Evolutionary conservation across 768 basidiomycete genomes (phyloP).

Genomic region (Tephrocybe sp.): DNA sequence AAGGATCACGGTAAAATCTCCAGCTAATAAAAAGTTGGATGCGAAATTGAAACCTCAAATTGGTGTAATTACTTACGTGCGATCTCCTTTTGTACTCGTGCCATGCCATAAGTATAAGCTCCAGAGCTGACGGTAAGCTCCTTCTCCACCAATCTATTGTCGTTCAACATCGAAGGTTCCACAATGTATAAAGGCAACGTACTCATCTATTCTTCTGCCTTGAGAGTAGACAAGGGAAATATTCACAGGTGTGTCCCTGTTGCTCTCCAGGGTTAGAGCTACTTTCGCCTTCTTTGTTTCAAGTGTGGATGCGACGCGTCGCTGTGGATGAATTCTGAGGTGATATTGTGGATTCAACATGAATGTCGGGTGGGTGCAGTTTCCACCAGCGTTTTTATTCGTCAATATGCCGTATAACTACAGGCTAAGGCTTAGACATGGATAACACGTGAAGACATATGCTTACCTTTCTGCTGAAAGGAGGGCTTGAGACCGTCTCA

Average conservation of each 20-base stretch:
- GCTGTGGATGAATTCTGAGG: conserved; percentile 52
- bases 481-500: conserved; percentile 34
- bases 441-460: not conserved
- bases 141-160: conserved; percentile 57
- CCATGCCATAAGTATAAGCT: conserved; percentile 78
- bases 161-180: not conserved
- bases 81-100: conserved; percentile 51
- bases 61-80: conserved; percentile 41
- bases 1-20: conserved; percentile 80
- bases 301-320: conserved; percentile 8
- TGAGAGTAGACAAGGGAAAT: conserved; percentile 72
- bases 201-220: conserved; percentile 78
- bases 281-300: conserved; percentile 39
- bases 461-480: conserved; percentile 39
- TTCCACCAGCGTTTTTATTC: conserved; percentile 79
- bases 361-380: conserved; percentile 75
- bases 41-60: not conserved
- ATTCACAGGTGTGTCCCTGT: conserved; percentile 72
- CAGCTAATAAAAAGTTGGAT: conserved; percentile 59
- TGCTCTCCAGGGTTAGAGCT: conserved; percentile 49
- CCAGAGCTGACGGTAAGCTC: conserved; percentile 77
- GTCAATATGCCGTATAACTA: conserved; percentile 67
- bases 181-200: conserved; percentile 27
- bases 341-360: conserved; percentile 91
- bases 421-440: not conserved